Evolutionary conservation across 148 eudicot species (phyloP).

Genomic region (Silene conica): DNA sequence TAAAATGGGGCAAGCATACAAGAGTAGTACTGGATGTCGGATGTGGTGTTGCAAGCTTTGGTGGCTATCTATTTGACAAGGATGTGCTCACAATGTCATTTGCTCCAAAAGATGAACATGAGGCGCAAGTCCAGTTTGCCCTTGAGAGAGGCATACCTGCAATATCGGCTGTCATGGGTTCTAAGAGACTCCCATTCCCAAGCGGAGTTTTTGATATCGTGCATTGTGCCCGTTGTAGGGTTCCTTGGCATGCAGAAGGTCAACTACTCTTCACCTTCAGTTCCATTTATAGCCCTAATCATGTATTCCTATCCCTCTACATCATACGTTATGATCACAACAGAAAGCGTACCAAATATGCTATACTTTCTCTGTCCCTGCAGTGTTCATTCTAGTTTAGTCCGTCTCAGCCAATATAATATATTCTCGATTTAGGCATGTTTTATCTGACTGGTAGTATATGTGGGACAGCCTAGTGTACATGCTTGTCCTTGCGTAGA

Average conservation of each 20-base stretch:
- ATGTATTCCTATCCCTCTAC: background rate
- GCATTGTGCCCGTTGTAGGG: slow-evolving; percentile 88
- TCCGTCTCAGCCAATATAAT: too few relatives aligned
- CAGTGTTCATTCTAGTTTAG: too few relatives aligned
- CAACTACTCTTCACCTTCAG: too few relatives aligned
- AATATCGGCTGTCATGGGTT: slow-evolving; percentile 86
- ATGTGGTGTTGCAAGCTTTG: slow-evolving; percentile 89
- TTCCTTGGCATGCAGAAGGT: slow-evolving; percentile 76
- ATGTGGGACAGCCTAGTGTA: too few relatives aligned
- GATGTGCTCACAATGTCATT: slow-evolving; percentile 81
- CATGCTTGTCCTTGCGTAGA: too few relatives aligned
- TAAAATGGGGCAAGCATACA: slow-evolving; percentile 76
- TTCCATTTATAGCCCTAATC: background rate
- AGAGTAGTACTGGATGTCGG: slow-evolving; percentile 82
- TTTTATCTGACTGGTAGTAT: too few relatives aligned
- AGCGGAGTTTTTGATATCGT: slow-evolving; percentile 69
- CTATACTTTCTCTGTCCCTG: too few relatives aligned
- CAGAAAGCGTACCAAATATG: background rate
- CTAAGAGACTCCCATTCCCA: slow-evolving; percentile 71
- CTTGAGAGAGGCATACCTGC: slow-evolving; percentile 91
- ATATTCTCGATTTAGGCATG: too few relatives aligned
- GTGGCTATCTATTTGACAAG: slow-evolving; percentile 74
- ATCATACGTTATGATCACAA: background rate
- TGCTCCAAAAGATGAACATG: slow-evolving; percentile 90
- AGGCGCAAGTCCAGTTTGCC: slow-evolving; percentile 86